Percentiles rank a stretch among this genome's conserved stretches.
phyloP scores from a whole-genome alignment of 352 stramenopile species.

The Peronospora destructor region DNA sequence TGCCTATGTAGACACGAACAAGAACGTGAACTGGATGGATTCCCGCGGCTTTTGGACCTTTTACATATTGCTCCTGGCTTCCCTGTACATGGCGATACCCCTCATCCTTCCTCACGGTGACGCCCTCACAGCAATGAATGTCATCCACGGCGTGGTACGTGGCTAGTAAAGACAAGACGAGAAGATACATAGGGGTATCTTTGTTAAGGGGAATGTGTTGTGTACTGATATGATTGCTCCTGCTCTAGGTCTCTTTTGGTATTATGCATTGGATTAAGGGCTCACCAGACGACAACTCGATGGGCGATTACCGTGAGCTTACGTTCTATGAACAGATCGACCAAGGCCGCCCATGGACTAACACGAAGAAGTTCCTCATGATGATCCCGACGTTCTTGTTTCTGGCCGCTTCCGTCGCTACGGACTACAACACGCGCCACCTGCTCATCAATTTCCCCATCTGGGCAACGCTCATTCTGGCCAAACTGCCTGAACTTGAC shows the following conservation, averaged over 20 bases:
- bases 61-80: constrained; percentile 72
- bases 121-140: constrained; percentile 74
- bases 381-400: constrained; percentile 90
- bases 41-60: constrained; percentile 83
- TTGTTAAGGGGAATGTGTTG: neutral
- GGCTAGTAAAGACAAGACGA: neutral
- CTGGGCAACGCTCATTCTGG: constrained; percentile 87
- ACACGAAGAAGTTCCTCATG: constrained; percentile 92
- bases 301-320: constrained; percentile 91
- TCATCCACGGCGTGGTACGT: constrained; percentile 82
- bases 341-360: constrained; percentile 86
- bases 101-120: constrained; percentile 61
- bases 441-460: constrained; percentile 89
- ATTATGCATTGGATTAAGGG: constrained; percentile 96
- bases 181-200: constrained; percentile 1
- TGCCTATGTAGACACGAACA: constrained; percentile 69
- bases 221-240: constrained; percentile 14
- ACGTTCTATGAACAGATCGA: constrained; percentile 96
- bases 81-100: constrained; percentile 76
- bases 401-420: constrained; percentile 77
- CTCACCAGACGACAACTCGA: constrained; percentile 87
- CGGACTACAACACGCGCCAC: constrained; percentile 84
- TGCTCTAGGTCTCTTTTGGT: constrained; percentile 78
- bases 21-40: constrained; percentile 90
- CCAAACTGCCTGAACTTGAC: constrained; percentile 91